phyloP scores from a whole-genome alignment of 2,329 filamentous ascomycete genomes.

The Trichoderma semiorbis region DNA sequence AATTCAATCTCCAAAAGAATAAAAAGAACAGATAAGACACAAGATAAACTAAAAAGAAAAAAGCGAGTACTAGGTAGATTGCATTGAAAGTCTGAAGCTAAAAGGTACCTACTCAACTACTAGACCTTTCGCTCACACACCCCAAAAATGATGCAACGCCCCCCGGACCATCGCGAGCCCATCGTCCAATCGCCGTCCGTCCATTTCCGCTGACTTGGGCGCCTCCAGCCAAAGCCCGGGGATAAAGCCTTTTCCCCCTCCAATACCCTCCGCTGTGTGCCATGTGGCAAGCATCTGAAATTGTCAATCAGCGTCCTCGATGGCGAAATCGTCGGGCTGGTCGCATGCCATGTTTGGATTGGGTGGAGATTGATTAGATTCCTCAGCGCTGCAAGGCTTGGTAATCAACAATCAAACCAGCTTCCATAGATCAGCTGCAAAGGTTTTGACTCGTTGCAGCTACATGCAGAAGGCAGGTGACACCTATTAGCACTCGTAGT shows the following conservation, averaged over 20 bases:
- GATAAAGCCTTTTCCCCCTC: background rate
- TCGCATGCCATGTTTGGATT: background rate
- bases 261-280: background rate
- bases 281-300: background rate
- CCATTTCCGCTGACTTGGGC: background rate
- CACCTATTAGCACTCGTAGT: too few species aligned
- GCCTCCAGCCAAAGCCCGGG: background rate
- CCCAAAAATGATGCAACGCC: constrained; percentile 10
- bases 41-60: background rate
- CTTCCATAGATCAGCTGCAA: background rate
- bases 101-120: background rate
- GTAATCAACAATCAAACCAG: background rate
- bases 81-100: background rate
- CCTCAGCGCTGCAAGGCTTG: background rate
- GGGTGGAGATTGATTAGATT: background rate
- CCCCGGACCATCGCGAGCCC: background rate
- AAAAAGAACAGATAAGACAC: background rate
- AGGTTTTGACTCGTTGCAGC: background rate
- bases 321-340: background rate
- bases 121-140: background rate
- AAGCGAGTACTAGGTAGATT: background rate
- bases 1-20: background rate
- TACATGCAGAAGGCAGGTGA: background rate
- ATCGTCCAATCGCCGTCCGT: background rate
- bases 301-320: background rate